A percentile compares a stretch with the other conserved stretches of the same genome.
Conservation (phyloP, 495 filamentous ascomycete genomes). For the Lophium mytilinum region DNA sequence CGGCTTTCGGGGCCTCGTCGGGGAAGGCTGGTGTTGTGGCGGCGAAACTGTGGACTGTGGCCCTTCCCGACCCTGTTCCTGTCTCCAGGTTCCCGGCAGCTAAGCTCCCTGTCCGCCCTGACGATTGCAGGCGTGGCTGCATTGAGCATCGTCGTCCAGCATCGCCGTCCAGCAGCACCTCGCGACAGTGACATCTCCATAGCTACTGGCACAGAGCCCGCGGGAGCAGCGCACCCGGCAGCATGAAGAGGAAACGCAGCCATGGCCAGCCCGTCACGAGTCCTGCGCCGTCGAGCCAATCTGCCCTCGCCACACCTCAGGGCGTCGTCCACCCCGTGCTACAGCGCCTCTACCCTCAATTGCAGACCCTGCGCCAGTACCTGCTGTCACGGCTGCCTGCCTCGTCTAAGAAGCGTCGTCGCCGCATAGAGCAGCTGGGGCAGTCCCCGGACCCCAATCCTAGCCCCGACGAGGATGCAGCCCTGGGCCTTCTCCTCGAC, state of each 20-base stretch:
- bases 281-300: conserved; percentile 12
- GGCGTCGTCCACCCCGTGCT: conserved; percentile 56
- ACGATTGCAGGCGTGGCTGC: too few relatives aligned
- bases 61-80: too few relatives aligned
- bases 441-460: conserved; percentile 24
- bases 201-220: too few relatives aligned
- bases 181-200: background rate
- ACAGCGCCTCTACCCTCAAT: conserved; percentile 60
- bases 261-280: too few relatives aligned
- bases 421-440: conserved; percentile 36
- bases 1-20: too few relatives aligned
- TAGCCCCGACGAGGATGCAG: conserved; percentile 30
- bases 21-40: too few relatives aligned
- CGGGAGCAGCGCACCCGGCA: background rate
- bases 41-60: too few relatives aligned
- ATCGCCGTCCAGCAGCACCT: background rate
- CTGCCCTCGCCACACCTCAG: conserved; percentile 21
- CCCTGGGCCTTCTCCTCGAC: conserved; percentile 55
- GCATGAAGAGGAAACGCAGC: conserved; percentile 26
- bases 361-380: conserved; percentile 65
- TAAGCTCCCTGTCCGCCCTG: too few relatives aligned
- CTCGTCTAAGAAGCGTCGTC: conserved; percentile 45
- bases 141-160: too few relatives aligned
- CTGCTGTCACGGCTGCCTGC: conserved; percentile 47
- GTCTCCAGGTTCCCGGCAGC: too few relatives aligned